Evolutionary conservation across 805 yeast species (phyloP).

Genomic region (Barnettozyma sp.): DNA sequence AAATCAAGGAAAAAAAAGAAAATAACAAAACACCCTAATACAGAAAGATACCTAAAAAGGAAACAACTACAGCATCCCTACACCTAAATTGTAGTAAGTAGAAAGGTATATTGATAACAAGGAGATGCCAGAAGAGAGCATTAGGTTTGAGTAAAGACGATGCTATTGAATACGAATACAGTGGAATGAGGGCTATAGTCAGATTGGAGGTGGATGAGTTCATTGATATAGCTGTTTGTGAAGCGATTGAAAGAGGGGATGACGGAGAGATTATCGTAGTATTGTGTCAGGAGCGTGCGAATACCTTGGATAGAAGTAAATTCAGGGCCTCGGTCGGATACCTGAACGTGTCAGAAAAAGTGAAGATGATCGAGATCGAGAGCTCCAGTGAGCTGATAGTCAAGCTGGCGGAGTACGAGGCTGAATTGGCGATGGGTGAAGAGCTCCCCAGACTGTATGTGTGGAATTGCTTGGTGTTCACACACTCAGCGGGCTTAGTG

Average conservation of each 20-base stretch:
- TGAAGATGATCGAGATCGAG: slow-evolving; percentile 9
- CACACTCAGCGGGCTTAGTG: slow-evolving; percentile 3
- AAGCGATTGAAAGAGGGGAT: not conserved
- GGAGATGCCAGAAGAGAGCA: too few relatives aligned
- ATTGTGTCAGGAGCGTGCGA: not conserved
- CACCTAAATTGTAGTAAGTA: too few relatives aligned
- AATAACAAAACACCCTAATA: slow-evolving; percentile 2
- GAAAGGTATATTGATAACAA: too few relatives aligned
- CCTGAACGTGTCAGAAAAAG: slow-evolving; percentile 1
- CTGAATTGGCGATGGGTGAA: not conserved
- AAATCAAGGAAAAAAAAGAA: slow-evolving; percentile 2
- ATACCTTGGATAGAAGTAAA: slow-evolving; percentile 2
- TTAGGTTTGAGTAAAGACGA: too few relatives aligned
- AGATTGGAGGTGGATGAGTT: slow-evolving; percentile 1
- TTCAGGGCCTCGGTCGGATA: slow-evolving; percentile 14
- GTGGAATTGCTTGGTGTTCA: slow-evolving; percentile 1
- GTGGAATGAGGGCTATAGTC: slow-evolving; percentile 3
- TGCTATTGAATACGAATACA: too few relatives aligned
- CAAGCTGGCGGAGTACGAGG: slow-evolving; percentile 3
- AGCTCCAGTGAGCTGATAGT: too few relatives aligned
- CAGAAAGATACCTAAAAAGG: slow-evolving; percentile 7
- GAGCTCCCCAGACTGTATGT: not conserved
- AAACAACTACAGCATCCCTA: too few relatives aligned
- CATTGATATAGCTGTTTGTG: slow-evolving; percentile 5
- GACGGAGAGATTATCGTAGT: not conserved